Conservation (phyloP, 176 grass and related monocot species). For the Juncus inflexus region DNA sequence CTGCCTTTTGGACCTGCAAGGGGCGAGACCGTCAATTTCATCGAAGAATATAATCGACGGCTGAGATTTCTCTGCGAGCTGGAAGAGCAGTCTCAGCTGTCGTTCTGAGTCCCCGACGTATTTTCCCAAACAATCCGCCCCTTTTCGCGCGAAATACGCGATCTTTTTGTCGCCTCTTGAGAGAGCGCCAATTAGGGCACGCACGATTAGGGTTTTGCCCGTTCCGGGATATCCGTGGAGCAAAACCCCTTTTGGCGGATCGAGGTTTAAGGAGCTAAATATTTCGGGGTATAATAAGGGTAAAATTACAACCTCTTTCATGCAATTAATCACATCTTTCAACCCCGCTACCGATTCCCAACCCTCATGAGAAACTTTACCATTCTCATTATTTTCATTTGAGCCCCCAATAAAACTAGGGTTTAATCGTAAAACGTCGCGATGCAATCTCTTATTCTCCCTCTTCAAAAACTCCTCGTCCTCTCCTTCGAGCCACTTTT, state of each 20-base stretch:
- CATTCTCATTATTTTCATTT: too few species aligned
- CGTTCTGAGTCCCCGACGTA: constrained; percentile 97
- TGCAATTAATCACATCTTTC: constrained; percentile 74
- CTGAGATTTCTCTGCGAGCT: constrained; percentile 94
- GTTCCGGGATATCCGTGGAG: constrained; percentile 95
- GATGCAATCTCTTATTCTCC: constrained; percentile 80
- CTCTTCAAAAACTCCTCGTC: constrained; percentile 97
- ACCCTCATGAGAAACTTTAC: constrained; percentile 44
- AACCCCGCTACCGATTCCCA: constrained; percentile 99
- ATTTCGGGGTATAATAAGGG: constrained; percentile 91
- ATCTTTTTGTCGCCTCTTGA: constrained; percentile 81
- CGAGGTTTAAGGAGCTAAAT: constrained; percentile 66
- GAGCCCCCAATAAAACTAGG: constrained; percentile 81
- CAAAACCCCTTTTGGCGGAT: constrained; percentile 91
- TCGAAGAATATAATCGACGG: constrained; percentile 99
- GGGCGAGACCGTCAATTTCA: constrained; percentile 94
- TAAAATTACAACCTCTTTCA: constrained; percentile 95
- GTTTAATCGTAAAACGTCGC: constrained; percentile 86
- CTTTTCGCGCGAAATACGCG: constrained; percentile 97
- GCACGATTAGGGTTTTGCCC: constrained; percentile 91
- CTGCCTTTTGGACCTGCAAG: constrained; percentile 75
- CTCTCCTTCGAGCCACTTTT: constrained; percentile 98
- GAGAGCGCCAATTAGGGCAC: constrained; percentile 91
- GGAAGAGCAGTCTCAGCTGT: constrained; percentile 94
- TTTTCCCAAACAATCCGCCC: constrained; percentile 98